Percentiles rank a stretch among this genome's conserved stretches.
Evolutionary conservation across 345 rosid species (phyloP).

Genomic region (Populus davidiana): DNA sequence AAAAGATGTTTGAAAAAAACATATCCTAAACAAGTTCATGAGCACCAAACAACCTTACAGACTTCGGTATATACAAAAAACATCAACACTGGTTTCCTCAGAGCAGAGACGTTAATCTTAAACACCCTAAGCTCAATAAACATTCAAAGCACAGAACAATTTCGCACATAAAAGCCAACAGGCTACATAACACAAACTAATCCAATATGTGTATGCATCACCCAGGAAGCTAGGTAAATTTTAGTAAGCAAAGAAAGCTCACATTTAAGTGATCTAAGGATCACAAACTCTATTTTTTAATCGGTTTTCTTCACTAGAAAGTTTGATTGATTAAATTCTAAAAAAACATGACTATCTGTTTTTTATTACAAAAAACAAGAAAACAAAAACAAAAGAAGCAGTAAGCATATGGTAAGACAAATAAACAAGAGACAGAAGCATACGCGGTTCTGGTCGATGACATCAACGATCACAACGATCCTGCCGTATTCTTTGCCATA

Average conservation of each 20-base stretch:
- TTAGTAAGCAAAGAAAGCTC: no score
- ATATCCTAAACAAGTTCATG: not conserved
- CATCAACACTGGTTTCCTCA: not conserved
- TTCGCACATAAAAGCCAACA: not conserved
- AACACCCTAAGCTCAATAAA: not conserved
- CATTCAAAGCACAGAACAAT: not conserved
- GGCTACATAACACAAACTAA: not conserved
- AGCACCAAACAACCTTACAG: not conserved
- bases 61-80: not conserved
- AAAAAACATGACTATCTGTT: not conserved
- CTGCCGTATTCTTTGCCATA: conserved; percentile 79
- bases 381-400: not conserved
- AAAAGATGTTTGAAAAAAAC: not conserved
- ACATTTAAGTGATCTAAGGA: no score
- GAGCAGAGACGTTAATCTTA: not conserved
- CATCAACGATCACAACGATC: conserved; percentile 89
- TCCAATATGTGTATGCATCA: not conserved
- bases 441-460: conserved; percentile 85
- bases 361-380: not conserved
- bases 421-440: not conserved
- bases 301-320: not conserved
- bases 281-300: not conserved
- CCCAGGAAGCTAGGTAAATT: no score
- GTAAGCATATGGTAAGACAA: not conserved
- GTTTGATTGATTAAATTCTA: not conserved